These are phyloP conservation scores for Coix lacrymajobi DNA, from an alignment of 176 grass and related monocot genomes.

Conservation along the genomic window DNA sequence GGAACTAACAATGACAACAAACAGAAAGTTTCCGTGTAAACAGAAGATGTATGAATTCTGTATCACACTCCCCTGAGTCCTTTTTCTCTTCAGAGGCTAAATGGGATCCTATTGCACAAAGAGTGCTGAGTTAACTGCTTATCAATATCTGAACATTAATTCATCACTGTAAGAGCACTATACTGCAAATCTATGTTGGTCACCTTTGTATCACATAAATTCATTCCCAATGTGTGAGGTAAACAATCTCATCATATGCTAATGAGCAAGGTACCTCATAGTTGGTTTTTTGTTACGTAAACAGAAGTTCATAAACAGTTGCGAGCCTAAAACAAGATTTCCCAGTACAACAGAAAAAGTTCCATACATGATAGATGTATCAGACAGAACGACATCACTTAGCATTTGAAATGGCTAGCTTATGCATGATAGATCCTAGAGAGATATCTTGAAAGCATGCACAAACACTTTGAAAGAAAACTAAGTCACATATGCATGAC, in stretches of 20 bases:
- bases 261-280: neutral
- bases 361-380: neutral
- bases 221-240: neutral
- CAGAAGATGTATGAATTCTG: neutral
- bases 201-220: conserved; percentile 11
- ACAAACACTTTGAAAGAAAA: neutral
- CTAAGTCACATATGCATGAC: neutral
- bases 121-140: neutral
- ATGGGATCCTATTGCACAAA: neutral
- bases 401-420: neutral
- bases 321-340: neutral
- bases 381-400: neutral
- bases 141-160: neutral
- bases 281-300: neutral
- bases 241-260: neutral
- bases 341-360: neutral
- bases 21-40: neutral
- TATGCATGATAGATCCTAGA: neutral
- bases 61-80: neutral
- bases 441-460: neutral
- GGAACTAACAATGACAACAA: neutral
- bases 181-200: neutral
- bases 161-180: neutral
- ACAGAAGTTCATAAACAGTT: neutral
- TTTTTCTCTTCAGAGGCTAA: neutral